These are phyloP conservation scores for Mortierella sp. DNA, from an alignment of 371 early-diverging fungal species.

Conservation along the genomic window DNA sequence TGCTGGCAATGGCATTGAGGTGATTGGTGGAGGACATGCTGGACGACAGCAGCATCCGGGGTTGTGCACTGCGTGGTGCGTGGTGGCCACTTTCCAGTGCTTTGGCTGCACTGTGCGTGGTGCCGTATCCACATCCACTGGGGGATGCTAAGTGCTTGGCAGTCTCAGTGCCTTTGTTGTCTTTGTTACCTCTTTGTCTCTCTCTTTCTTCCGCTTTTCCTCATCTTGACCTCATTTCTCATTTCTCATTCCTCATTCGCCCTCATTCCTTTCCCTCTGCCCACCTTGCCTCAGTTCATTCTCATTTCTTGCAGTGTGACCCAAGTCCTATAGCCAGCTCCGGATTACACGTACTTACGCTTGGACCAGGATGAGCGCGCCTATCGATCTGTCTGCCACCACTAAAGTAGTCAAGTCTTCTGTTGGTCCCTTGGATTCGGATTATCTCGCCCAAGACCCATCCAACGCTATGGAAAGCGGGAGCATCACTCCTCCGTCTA, in stretches of 20 bases:
- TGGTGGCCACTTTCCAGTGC: too few relatives aligned
- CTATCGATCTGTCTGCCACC: constrained; percentile 1
- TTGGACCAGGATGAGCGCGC: constrained; percentile 8
- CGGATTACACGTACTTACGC: too few relatives aligned
- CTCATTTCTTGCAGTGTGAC: too few relatives aligned
- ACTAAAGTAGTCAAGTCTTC: not conserved
- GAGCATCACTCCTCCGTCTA: constrained; percentile 7
- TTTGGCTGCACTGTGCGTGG: too few relatives aligned
- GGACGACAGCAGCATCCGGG: not conserved
- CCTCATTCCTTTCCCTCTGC: not conserved
- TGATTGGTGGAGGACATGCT: constrained; percentile 4
- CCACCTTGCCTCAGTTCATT: not conserved
- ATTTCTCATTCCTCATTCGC: constrained; percentile 4
- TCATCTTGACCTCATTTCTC: constrained; percentile 11
- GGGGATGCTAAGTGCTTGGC: too few relatives aligned
- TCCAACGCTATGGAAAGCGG: not conserved
- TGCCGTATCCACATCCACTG: too few relatives aligned
- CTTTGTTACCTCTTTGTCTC: constrained; percentile 2
- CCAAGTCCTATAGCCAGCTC: too few relatives aligned
- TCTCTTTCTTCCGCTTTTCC: constrained; percentile 1
- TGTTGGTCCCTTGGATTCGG: constrained; percentile 17
- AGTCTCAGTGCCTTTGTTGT: not conserved
- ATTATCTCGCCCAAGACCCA: not conserved
- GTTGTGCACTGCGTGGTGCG: not conserved
- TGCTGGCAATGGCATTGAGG: not conserved